Conservation (phyloP, 1,139 yeast genomes). For the Kodamaea sp. region DNA sequence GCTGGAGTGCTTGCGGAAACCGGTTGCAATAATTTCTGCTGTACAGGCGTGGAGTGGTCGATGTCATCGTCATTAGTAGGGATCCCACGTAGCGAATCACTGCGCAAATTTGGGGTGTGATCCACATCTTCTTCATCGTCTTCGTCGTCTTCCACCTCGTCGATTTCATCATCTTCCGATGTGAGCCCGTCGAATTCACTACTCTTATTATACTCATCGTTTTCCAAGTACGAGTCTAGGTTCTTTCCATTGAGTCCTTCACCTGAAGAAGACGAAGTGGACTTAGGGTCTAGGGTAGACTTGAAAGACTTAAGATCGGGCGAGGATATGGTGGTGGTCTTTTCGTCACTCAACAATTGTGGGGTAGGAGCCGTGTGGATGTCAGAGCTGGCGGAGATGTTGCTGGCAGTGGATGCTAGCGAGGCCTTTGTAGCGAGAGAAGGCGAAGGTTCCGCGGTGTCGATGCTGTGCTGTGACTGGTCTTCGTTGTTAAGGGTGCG, state of each 20-base stretch:
- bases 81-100: constrained; percentile 31
- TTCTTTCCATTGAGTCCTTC: constrained; percentile 11
- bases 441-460: constrained; percentile 1
- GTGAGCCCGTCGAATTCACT: constrained; percentile 15
- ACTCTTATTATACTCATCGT: constrained; percentile 14
- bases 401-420: background rate
- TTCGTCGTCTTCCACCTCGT: constrained; percentile 3
- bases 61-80: constrained; percentile 40
- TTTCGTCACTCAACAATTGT: background rate
- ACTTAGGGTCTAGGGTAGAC: constrained; percentile 40
- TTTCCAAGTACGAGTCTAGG: constrained; percentile 10
- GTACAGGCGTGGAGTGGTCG: constrained; percentile 19
- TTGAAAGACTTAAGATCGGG: constrained; percentile 17
- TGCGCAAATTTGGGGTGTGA: constrained; percentile 17
- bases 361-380: background rate
- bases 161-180: constrained; percentile 7
- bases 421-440: background rate
- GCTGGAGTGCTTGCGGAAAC: constrained; percentile 2
- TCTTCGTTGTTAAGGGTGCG: constrained; percentile 7
- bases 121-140: constrained; percentile 1
- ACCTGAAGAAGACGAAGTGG: constrained; percentile 25
- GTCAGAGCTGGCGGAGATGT: background rate
- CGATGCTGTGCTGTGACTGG: constrained; percentile 6
- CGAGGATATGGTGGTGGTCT: constrained; percentile 7
- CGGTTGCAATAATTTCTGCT: constrained; percentile 4